phyloP scores from a whole-genome alignment of 2,329 filamentous ascomycete genomes.

The Pleoardoris graminearum region DNA sequence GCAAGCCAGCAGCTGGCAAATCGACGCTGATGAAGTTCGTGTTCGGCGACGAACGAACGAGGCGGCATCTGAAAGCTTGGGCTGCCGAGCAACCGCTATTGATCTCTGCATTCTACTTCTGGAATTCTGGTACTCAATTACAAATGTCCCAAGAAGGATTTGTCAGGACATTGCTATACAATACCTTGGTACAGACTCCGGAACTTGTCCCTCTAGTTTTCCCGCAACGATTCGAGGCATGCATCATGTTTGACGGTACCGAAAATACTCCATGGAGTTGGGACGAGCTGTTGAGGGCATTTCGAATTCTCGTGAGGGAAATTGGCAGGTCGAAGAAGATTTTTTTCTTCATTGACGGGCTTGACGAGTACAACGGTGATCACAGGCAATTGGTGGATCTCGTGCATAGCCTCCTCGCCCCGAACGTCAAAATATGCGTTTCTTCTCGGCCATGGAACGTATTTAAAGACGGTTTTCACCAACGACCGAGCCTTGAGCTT shows the following conservation, averaged over 20 bases:
- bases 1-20: conserved; percentile 54
- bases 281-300: neutral
- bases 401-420: conserved; percentile 12
- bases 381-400: conserved; percentile 13
- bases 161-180: conserved; percentile 42
- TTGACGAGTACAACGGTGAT: conserved; percentile 15
- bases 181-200: conserved; percentile 19
- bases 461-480: neutral
- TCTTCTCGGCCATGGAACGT: neutral
- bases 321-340: neutral
- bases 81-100: conserved; percentile 18
- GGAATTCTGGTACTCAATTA: conserved; percentile 43
- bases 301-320: neutral
- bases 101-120: conserved; percentile 48
- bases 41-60: conserved; percentile 9
- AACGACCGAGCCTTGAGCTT: neutral
- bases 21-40: conserved; percentile 50
- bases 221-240: neutral
- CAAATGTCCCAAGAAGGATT: conserved; percentile 50
- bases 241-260: neutral
- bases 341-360: conserved; percentile 16
- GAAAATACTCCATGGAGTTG: neutral
- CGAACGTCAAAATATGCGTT: conserved; percentile 4
- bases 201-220: neutral
- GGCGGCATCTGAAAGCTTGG: conserved; percentile 3